Base-by-base conservation (phyloP, 2,329 filamentous ascomycete species). In the Gliomastix tumulicola region DNA sequence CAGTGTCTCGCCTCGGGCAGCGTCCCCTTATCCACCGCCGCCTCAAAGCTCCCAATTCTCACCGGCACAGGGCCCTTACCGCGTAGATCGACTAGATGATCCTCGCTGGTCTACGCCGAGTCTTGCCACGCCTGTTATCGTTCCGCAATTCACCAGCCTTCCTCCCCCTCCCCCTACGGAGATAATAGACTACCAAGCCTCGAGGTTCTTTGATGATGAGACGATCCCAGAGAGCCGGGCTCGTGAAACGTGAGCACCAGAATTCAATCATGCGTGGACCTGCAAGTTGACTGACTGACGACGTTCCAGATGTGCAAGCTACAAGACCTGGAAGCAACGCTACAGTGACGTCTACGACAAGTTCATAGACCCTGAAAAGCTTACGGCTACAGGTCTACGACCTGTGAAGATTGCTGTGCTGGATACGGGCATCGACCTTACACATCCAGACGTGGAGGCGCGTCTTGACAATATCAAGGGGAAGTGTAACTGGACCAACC, bases 331-430 rank as follows among this genome's bases (percentile, higher is more conserved):
- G 40, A 42, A 35, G 12, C 18, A 7, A 4, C 17, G 28, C 7
- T 40, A 42, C 16, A 5, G 7, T 6, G 19, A 25, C 3, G 40
- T 42, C 11, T 40, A 35, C 18, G 15, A 37, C 5, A 37, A 32
- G 21, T 40, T 37, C 12, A 32, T 40, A 7, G n/a, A n/a, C n/a
- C n/a, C n/a, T n/a, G n/a, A n/a, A n/a, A n/a, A n/a, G n/a, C n/a
- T n/a, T n/a, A n/a, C n/a, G n/a, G n/a, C n/a, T n/a, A n/a, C n/a
- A n/a, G n/a, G n/a, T n/a, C n/a, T n/a, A n/a, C n/a, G n/a, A n/a
- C 25, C 27, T 4, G 38, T 43, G 11, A 38, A 17, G 20, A 35
- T 43, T 18, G 41, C 41, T 17, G 21, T 43, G 3, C 32, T 43
- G 11, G 41, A 43, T 30, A 38, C 41, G 0, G 41, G 41, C 3